A percentile compares a stretch with the other conserved stretches of the same genome.
Conservation (phyloP, 257 asterid genomes). For the Przewalskia tangutica region DNA sequence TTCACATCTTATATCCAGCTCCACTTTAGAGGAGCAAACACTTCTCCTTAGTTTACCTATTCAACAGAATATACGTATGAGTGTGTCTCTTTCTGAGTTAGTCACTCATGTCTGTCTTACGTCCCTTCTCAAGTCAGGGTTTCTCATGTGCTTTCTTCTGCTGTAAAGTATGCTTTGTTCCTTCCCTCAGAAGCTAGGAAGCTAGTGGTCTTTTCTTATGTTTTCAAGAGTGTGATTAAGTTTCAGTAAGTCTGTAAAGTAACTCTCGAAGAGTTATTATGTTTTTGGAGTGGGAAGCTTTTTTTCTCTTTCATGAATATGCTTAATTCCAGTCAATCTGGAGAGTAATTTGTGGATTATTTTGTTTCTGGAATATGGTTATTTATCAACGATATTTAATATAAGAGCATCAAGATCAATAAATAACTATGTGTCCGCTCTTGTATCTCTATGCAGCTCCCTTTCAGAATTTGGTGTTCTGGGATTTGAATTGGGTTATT, state of each 20-base stretch:
- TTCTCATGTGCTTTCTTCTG: not conserved
- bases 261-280: not conserved
- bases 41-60: not conserved
- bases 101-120: not conserved
- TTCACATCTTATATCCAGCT: not conserved
- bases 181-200: not conserved
- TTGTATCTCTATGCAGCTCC: conserved; percentile 3
- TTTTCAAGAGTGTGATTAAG: not conserved
- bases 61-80: not conserved
- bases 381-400: not conserved
- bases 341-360: not conserved
- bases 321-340: not conserved
- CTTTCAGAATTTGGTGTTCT: conserved; percentile 29
- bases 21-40: not conserved
- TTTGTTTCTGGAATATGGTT: not conserved
- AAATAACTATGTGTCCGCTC: not conserved
- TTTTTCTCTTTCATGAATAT: not conserved
- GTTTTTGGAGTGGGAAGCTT: not conserved
- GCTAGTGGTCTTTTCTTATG: not conserved
- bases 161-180: not conserved
- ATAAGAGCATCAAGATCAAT: not conserved
- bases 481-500: conserved; percentile 27
- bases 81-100: not conserved
- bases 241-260: not conserved
- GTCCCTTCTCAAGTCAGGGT: not conserved